Evolutionary conservation across 1,139 yeast species (phyloP).

Genomic region (Yamadazyma triangularis): DNA sequence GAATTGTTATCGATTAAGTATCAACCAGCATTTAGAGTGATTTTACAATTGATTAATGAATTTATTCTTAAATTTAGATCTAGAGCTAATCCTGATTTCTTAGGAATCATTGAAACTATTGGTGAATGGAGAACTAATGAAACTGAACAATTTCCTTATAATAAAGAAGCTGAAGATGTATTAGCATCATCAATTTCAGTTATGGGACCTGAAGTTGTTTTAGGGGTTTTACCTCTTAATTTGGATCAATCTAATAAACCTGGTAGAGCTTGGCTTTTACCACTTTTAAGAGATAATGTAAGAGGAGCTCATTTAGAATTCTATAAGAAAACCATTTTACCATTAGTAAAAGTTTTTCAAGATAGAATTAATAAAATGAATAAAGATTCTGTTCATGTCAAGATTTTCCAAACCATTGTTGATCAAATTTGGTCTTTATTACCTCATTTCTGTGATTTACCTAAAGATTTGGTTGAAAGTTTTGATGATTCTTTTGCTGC

Average conservation of each 20-base stretch:
- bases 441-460: conserved; percentile 87
- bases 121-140: conserved; percentile 87
- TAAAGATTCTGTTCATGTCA: conserved; percentile 59
- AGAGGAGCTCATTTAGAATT: conserved; percentile 64
- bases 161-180: conserved; percentile 75
- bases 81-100: conserved; percentile 70
- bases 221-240: conserved; percentile 73
- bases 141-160: conserved; percentile 62
- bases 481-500: conserved; percentile 80
- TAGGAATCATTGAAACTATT: conserved; percentile 61
- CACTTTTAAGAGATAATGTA: conserved; percentile 85
- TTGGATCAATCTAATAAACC: conserved; percentile 44
- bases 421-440: conserved; percentile 92
- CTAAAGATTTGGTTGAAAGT: conserved; percentile 60
- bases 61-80: conserved; percentile 60
- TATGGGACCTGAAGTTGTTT: conserved; percentile 82
- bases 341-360: conserved; percentile 59
- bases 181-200: conserved; percentile 74
- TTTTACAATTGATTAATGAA: conserved; percentile 66
- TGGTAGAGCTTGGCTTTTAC: conserved; percentile 94
- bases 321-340: conserved; percentile 61
- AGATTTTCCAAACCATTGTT: conserved; percentile 74
- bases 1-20: conserved; percentile 70
- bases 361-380: conserved; percentile 42
- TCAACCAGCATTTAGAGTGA: conserved; percentile 72